Percentiles rank a stretch among this genome's conserved stretches.
Conservation (phyloP, 495 filamentous ascomycete species). For the Schizothecium vesticola region DNA sequence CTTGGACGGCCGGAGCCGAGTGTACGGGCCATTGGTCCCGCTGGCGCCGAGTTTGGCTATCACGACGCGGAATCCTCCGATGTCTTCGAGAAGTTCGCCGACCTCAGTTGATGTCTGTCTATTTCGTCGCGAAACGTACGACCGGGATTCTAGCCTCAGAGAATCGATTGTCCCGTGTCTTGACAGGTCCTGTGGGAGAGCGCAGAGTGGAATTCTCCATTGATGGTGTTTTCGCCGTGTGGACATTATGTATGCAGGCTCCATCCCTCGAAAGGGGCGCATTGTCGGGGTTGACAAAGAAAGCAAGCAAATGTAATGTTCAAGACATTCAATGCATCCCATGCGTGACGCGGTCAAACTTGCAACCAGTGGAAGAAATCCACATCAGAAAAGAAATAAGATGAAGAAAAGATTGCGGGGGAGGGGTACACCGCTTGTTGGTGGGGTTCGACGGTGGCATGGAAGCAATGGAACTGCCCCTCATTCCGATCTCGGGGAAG, state of each 20-base stretch:
- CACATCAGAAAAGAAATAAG: neutral
- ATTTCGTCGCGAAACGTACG: neutral
- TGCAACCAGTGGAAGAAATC: neutral
- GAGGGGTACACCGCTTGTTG: conserved; percentile 9
- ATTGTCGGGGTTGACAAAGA: neutral
- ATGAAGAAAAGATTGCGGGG: neutral
- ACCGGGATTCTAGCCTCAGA: too few relatives aligned
- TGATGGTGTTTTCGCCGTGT: neutral
- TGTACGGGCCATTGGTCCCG: neutral
- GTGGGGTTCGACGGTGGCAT: neutral
- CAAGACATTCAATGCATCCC: neutral
- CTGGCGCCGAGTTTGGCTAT: neutral
- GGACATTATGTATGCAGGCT: neutral
- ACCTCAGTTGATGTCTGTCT: neutral
- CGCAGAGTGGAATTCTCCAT: neutral
- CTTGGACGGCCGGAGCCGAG: neutral
- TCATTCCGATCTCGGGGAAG: conserved; percentile 12
- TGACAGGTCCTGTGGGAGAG: neutral
- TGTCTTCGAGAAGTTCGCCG: neutral
- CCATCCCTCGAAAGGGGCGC: neutral
- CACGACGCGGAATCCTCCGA: neutral
- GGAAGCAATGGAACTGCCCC: conserved; percentile 2
- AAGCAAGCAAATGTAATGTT: neutral
- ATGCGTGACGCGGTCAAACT: neutral
- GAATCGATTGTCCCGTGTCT: neutral